phyloP scores from a whole-genome alignment of 768 basidiomycete genomes.

The Psilocybe tampanensis region DNA sequence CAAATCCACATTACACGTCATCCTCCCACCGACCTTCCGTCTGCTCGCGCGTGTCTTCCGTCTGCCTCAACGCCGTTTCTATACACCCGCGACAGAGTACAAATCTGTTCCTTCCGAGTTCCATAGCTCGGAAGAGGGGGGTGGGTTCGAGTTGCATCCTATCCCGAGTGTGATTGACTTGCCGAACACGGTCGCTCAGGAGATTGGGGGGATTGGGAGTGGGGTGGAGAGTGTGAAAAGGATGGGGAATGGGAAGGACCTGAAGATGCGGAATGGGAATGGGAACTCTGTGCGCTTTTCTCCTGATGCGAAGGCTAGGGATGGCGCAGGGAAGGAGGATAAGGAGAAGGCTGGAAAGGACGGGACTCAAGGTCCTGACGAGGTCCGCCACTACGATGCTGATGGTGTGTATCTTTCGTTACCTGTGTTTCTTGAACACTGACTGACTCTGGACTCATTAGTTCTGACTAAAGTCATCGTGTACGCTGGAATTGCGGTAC shows the following conservation, averaged over 20 bases:
- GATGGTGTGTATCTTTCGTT: slow-evolving; percentile 61
- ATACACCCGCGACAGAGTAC: slow-evolving; percentile 92
- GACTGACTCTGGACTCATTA: slow-evolving; percentile 27
- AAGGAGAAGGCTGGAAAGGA: slow-evolving; percentile 37
- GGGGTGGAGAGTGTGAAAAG: slow-evolving; percentile 29
- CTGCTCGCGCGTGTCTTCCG: slow-evolving; percentile 63
- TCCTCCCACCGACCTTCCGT: slow-evolving; percentile 87
- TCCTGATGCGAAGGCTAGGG: slow-evolving; percentile 18
- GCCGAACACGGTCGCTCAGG: slow-evolving; percentile 44
- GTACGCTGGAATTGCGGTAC: slow-evolving; percentile 81
- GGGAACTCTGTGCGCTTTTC: slow-evolving; percentile 7
- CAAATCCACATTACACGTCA: slow-evolving; percentile 71
- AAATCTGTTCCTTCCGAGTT: slow-evolving; percentile 63
- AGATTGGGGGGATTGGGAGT: slow-evolving; percentile 47
- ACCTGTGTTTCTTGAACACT: slow-evolving; percentile 2
- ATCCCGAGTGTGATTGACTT: slow-evolving; percentile 90
- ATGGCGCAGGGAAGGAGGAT: slow-evolving; percentile 23
- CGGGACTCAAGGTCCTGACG: slow-evolving; percentile 20
- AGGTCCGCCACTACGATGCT: slow-evolving; percentile 79
- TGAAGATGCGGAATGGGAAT: slow-evolving; percentile 6
- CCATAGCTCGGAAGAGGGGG: slow-evolving; percentile 32
- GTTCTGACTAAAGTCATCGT: slow-evolving; percentile 91
- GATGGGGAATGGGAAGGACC: slow-evolving; percentile 42
- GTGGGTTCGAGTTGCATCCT: slow-evolving; percentile 56
- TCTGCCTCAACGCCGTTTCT: slow-evolving; percentile 85